A percentile compares a stretch with the other conserved stretches of the same genome.
These are phyloP conservation scores for Talaromyces funiculosus DNA, from an alignment of 2,329 filamentous ascomycete species.

Conservation along the genomic window DNA sequence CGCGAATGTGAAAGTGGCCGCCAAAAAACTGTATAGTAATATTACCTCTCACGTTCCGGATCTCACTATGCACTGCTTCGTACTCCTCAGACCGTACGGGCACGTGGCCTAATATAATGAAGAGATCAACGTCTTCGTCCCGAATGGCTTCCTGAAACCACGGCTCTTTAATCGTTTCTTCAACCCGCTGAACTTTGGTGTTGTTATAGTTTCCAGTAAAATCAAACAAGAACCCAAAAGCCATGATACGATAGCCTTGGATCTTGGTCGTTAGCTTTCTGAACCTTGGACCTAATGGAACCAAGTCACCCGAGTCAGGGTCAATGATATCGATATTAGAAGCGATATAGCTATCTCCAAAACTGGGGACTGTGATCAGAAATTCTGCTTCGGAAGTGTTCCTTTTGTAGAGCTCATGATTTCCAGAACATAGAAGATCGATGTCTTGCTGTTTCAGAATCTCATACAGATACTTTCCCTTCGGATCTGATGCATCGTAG, in stretches of 20 bases:
- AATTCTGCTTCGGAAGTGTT: constrained; percentile 75
- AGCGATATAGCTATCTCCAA: constrained; percentile 72
- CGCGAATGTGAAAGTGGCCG: constrained; percentile 83
- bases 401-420: constrained; percentile 87
- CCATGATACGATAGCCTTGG: constrained; percentile 73
- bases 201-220: constrained; percentile 90
- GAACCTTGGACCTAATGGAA: constrained; percentile 74
- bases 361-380: constrained; percentile 74
- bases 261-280: constrained; percentile 90
- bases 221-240: constrained; percentile 93
- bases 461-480: constrained; percentile 81
- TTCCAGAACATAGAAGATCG: constrained; percentile 80
- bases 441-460: constrained; percentile 78
- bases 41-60: constrained; percentile 70
- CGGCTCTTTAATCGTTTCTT: constrained; percentile 70
- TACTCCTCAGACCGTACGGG: constrained; percentile 77
- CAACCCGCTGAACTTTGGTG: constrained; percentile 73
- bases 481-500: constrained; percentile 82
- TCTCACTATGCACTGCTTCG: constrained; percentile 68
- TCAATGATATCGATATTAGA: constrained; percentile 90
- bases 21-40: constrained; percentile 88
- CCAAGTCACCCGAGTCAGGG: constrained; percentile 61
- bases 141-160: constrained; percentile 86
- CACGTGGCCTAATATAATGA: constrained; percentile 81
- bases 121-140: constrained; percentile 75